Base-by-base conservation (phyloP, 768 basidiomycete species). In the Polyporus arcularius region DNA sequence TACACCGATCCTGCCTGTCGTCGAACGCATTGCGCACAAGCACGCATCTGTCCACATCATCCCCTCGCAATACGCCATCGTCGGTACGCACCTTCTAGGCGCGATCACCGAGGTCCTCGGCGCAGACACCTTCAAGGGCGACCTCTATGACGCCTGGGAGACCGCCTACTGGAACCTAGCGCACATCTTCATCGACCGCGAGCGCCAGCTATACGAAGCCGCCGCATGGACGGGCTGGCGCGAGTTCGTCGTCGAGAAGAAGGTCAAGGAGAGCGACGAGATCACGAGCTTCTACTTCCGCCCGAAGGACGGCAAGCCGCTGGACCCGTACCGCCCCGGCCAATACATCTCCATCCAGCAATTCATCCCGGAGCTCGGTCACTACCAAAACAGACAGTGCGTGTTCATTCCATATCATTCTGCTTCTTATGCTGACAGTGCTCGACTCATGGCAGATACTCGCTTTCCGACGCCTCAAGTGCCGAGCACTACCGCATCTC, bases 101-200 rank as follows among this genome's bases (percentile, higher is more conserved):
- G 68, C 67, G 28, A 65, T 70, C 55, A 57, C 58, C 7, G 46
- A 68, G 39, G 62, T 67, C 31, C 53, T 70, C 48, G 68, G 68
- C 46, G 54, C 58, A 35, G 64, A 67, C 39, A 57, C 60, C 47
- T 65, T 68, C 58, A 47, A 49, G 38, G 62, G 62, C 39, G 61
- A 59, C 18, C 58, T 69, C 21, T 57, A 63, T 55, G 64, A 66
- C 59, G 68, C 68, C 4, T 70, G 68, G 68, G 58, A 31, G 35
- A 63, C 56, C 38, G 68, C 67, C 2, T 70, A 70, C 62, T 68
- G 67, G 68, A 55, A 66, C 51, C 65, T 70, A 30, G 68, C 68
- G 2, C 60, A 66, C 49, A 54, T 70, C 28, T 64, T 63, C 57
- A 64, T 70, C 60, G 59, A 63, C 42, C 65, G 67, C 15, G 68